Base-by-base conservation (phyloP, 2,329 filamentous ascomycete species). In the Xylariaceae sp. region DNA sequence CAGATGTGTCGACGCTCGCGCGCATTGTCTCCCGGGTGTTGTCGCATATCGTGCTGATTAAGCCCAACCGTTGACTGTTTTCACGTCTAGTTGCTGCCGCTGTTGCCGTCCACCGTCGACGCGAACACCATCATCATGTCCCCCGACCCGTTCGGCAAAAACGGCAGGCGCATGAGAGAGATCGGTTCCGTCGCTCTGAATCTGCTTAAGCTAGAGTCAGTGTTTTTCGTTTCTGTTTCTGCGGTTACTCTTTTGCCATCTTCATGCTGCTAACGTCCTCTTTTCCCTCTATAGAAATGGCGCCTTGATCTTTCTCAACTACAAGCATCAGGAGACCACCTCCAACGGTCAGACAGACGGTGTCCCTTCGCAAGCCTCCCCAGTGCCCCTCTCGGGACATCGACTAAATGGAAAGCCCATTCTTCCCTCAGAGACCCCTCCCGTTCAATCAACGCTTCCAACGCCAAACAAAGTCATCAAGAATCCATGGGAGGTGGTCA, bases 401-500 rank as follows among this genome's bases (percentile, higher is more conserved):
- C 83, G 88, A 57, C 82, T 95, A n/a, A 92, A 90, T 73, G 91
- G 90, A 62, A 87, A 88, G 67, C 83, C 88, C 35, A 83, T 94
- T 48, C 77, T 87, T 13, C 83, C 87, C 17, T 84, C 83, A 61
- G 87, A 93, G 69, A 82, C 88, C 65, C 74, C 84, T 2, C 83
- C 85, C 49, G 81, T 89, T 70, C 81, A 85, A 62, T 83, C 86
- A 53, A 78, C 77, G 10, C 78, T 79, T 56, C 76, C 83, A 49
- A 79, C 78, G 1, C 80, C 83, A 4, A 77, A 81, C 2, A 77
- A 84, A 55, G 79, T 85, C 55, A 88, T 92, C 68, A 90, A 88
- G 74, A 96, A 94, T 65, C 90, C 92, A 0, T 97, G 94, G 94
- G 94, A 99, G 71, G 84, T 88, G 7, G 88, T 97, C 13, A 86